Percentiles rank a stretch among this genome's conserved stretches.
These are phyloP conservation scores for Blastobotrys illinoisensis DNA, from an alignment of 1,139 yeast genomes.

Conservation along the genomic window DNA sequence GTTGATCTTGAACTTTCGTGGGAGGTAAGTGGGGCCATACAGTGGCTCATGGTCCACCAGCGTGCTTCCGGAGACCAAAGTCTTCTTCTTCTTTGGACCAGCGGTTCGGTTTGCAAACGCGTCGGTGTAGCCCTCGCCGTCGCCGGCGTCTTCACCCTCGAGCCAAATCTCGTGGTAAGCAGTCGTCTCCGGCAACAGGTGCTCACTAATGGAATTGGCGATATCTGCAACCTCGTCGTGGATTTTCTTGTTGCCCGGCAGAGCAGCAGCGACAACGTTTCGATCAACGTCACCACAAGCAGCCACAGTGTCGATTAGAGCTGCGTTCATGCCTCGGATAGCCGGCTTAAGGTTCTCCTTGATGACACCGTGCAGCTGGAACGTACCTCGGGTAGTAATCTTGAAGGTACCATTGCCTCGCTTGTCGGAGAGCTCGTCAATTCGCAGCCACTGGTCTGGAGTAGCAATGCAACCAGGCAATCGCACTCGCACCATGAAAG, in stretches of 20 bases:
- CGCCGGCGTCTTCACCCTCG: constrained; percentile 75
- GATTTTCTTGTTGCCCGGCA: constrained; percentile 77
- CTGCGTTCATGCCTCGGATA: constrained; percentile 88
- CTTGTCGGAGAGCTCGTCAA: constrained; percentile 75
- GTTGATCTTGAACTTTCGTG: constrained; percentile 93
- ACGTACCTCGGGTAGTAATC: constrained; percentile 94
- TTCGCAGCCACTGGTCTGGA: constrained; percentile 80
- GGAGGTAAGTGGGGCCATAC: constrained; percentile 82
- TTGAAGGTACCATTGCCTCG: constrained; percentile 93
- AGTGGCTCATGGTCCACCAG: constrained; percentile 67
- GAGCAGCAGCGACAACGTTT: constrained; percentile 87
- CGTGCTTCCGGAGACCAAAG: constrained; percentile 68
- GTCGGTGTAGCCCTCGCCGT: constrained; percentile 56
- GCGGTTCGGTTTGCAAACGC: constrained; percentile 69
- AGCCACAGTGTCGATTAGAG: constrained; percentile 87
- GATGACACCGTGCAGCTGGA: constrained; percentile 92
- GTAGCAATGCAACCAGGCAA: constrained; percentile 90
- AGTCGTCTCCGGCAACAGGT: constrained; percentile 82
- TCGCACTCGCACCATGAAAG: constrained; percentile 95
- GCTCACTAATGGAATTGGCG: constrained; percentile 68
- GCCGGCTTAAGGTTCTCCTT: constrained; percentile 87
- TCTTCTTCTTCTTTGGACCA: constrained; percentile 81
- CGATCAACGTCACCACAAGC: constrained; percentile 99
- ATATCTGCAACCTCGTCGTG: constrained; percentile 67
- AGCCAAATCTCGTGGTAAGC: constrained; percentile 98